Evolutionary conservation across 345 rosid genomes (phyloP).

Genomic region (Theobroma cacao): DNA sequence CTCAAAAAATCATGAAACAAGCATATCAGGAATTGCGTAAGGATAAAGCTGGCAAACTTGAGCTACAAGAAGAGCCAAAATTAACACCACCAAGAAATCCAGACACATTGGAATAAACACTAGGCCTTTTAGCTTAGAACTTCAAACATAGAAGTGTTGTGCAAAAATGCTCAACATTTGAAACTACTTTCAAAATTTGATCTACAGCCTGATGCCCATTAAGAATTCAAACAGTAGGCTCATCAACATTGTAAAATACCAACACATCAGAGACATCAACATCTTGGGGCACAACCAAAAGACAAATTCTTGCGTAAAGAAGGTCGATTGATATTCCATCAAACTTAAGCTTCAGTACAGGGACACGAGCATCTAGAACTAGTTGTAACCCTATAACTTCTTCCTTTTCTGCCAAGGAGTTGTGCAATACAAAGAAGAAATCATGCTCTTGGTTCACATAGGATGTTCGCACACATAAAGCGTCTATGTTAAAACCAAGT

Average conservation of each 20-base stretch:
- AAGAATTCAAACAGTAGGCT: conserved; percentile 64
- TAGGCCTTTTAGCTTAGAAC: conserved; percentile 69
- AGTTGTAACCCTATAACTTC: conserved; percentile 67
- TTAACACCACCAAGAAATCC: conserved; percentile 83
- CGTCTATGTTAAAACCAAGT: conserved; percentile 69
- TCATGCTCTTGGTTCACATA: conserved; percentile 72
- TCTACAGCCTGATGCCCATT: conserved; percentile 79
- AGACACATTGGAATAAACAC: conserved; percentile 76
- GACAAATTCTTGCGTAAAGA: conserved; percentile 62
- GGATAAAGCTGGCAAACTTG: conserved; percentile 74
- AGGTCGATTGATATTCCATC: conserved; percentile 66
- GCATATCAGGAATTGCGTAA: conserved; percentile 66
- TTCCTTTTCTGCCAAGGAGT: conserved; percentile 49
- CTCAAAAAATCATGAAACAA: conserved; percentile 67
- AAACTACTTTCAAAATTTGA: conserved; percentile 66
- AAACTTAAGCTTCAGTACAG: conserved; percentile 71
- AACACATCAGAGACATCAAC: conserved; percentile 56
- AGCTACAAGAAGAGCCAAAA: conserved; percentile 79
- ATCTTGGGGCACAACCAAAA: conserved; percentile 54
- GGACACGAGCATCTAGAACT: conserved; percentile 77
- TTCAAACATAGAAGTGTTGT: conserved; percentile 60
- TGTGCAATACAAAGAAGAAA: conserved; percentile 56
- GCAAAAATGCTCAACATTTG: conserved; percentile 64
- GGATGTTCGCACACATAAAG: conserved; percentile 68
- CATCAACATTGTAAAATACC: conserved; percentile 53